These are phyloP conservation scores for Dactylellina leptospora DNA, from an alignment of 2,329 filamentous ascomycete genomes.

Conservation along the genomic window DNA sequence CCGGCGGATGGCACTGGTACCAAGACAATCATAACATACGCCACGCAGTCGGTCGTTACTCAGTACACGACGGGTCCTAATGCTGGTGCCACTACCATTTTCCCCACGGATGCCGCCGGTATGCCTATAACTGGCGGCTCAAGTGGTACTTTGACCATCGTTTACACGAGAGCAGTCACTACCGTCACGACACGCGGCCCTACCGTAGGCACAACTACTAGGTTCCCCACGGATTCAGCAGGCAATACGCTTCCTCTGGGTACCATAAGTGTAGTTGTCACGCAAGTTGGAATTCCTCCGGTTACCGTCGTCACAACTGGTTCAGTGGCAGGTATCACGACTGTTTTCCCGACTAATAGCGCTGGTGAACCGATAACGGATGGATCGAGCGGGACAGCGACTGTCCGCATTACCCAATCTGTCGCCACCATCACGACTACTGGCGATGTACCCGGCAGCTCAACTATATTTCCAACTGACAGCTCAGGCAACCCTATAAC, in stretches of 20 bases:
- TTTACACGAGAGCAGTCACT: not conserved
- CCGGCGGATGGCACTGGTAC: not conserved
- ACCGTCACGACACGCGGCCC: not conserved
- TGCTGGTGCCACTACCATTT: not conserved
- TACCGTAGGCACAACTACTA: not conserved
- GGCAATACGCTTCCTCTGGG: not conserved
- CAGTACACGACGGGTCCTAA: not conserved
- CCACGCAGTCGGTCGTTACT: not conserved
- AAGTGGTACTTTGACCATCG: not conserved
- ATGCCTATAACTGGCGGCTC: not conserved
- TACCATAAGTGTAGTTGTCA: not conserved
- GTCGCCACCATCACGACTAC: not conserved
- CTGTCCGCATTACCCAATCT: not conserved
- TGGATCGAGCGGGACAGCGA: not conserved
- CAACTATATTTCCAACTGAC: not conserved
- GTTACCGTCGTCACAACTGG: conserved; percentile 1
- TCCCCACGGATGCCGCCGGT: not conserved
- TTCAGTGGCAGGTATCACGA: not conserved
- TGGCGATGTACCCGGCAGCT: not conserved
- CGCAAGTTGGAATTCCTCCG: not conserved
- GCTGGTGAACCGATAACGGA: not conserved
- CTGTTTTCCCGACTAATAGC: not conserved
- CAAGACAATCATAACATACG: not conserved
- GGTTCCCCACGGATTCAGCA: not conserved
- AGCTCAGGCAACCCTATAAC: not conserved